Evolutionary conservation across 1,284 basidiomycete genomes (phyloP).

Genomic region (Ustilago trichophora): DNA sequence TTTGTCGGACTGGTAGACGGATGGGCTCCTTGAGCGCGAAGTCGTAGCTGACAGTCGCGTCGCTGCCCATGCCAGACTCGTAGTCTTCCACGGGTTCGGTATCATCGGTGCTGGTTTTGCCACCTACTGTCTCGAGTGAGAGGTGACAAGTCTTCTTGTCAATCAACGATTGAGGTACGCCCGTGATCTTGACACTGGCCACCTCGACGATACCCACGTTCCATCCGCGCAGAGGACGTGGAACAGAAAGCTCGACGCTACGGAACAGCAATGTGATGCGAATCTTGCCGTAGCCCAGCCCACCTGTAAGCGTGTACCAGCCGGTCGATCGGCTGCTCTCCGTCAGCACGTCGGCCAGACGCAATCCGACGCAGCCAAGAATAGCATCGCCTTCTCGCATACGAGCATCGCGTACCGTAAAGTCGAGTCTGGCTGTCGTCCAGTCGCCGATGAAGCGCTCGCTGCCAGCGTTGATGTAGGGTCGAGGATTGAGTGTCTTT

Average conservation of each 20-base stretch:
- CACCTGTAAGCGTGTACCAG: slow-evolving; percentile 57
- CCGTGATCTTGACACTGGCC: slow-evolving; percentile 31
- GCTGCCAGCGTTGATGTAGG: slow-evolving; percentile 59
- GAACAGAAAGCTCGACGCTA: slow-evolving; percentile 52
- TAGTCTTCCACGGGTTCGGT: slow-evolving; percentile 33
- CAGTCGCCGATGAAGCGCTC: slow-evolving; percentile 58
- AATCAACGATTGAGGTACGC: slow-evolving; percentile 28
- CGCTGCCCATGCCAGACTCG: slow-evolving; percentile 29
- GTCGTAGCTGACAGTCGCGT: slow-evolving; percentile 40
- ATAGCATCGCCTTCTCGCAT: slow-evolving; percentile 60
- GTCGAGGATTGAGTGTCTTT: slow-evolving; percentile 56
- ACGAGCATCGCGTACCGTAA: slow-evolving; percentile 52
- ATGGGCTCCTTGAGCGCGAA: slow-evolving; percentile 42
- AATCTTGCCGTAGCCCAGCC: slow-evolving; percentile 59
- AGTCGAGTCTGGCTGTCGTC: slow-evolving; percentile 54
- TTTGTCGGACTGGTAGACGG: slow-evolving; percentile 41
- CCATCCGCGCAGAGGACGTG: slow-evolving; percentile 57
- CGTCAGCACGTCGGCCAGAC: slow-evolving; percentile 49
- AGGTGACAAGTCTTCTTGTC: slow-evolving; percentile 51
- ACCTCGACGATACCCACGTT: slow-evolving; percentile 58
- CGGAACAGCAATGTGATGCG: slow-evolving; percentile 56
- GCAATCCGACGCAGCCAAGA: slow-evolving; percentile 54
- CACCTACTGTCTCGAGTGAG: slow-evolving; percentile 50
- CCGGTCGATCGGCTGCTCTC: slow-evolving; percentile 38
- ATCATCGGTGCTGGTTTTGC: slow-evolving; percentile 40